A percentile compares a stretch with the other conserved stretches of the same genome.
These are phyloP conservation scores for Xylariaceae sp. DNA, from an alignment of 2,329 filamentous ascomycete species.

Conservation along the genomic window DNA sequence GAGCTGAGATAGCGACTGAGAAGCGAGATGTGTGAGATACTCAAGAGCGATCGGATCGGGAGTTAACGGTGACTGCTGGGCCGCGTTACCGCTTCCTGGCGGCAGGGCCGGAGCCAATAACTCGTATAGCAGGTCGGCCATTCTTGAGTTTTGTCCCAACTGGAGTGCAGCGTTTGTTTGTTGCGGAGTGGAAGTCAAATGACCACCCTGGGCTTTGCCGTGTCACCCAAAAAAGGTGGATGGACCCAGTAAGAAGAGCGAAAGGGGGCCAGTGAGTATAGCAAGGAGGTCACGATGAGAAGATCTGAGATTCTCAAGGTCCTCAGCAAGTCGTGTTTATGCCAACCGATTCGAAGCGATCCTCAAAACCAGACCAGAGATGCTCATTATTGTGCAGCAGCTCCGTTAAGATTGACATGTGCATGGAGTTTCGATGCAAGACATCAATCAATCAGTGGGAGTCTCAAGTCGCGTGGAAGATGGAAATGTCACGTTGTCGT, in stretches of 20 bases:
- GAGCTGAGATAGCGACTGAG: constrained; percentile 68
- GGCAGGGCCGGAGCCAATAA: constrained; percentile 61
- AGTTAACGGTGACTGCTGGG: constrained; percentile 29
- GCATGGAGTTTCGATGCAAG: neutral
- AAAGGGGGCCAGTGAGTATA: neutral
- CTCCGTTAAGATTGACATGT: neutral
- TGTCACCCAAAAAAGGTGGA: neutral
- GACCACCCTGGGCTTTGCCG: too few species aligned
- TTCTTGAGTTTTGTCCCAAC: constrained; percentile 27
- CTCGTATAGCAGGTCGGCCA: constrained; percentile 71
- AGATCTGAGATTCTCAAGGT: too few species aligned
- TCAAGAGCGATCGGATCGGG: constrained; percentile 52
- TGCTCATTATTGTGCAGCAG: too few species aligned
- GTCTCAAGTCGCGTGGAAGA: neutral
- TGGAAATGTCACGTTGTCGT: constrained; percentile 6
- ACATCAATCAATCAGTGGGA: neutral
- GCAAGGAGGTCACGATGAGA: too few species aligned
- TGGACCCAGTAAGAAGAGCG: neutral
- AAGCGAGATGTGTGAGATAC: constrained; percentile 74
- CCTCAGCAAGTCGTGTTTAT: too few species aligned
- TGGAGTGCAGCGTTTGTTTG: too few species aligned
- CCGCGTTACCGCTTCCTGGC: constrained; percentile 30
- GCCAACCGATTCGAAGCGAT: too few species aligned
- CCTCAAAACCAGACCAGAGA: too few species aligned
- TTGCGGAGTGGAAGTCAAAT: too few species aligned